These are phyloP conservation scores for Macrophomina phaseolina DNA, from an alignment of 2,329 filamentous ascomycete genomes.

Conservation along the genomic window DNA sequence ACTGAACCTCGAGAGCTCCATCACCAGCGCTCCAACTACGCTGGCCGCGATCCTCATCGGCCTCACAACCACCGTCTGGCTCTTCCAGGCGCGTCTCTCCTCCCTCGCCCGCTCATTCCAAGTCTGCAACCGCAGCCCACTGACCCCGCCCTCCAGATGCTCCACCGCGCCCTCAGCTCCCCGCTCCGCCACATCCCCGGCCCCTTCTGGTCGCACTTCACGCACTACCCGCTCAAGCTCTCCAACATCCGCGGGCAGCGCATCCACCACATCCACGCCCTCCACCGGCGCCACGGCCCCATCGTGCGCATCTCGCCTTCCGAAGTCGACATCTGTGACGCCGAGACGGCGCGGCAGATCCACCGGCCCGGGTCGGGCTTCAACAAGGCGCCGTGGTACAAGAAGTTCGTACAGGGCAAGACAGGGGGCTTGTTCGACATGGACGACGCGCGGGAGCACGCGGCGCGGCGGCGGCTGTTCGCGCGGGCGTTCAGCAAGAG, in stretches of 20 bases:
- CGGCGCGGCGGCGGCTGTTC: slow-evolving; percentile 44
- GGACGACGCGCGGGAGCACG: slow-evolving; percentile 43
- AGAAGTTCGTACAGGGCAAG: not conserved
- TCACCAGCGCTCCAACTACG: not conserved
- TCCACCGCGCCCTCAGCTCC: slow-evolving; percentile 33
- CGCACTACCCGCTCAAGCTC: slow-evolving; percentile 43
- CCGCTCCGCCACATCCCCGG: slow-evolving; percentile 38
- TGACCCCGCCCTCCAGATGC: slow-evolving; percentile 8
- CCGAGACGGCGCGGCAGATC: slow-evolving; percentile 36
- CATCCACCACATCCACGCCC: slow-evolving; percentile 45
- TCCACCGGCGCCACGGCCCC: slow-evolving; percentile 19
- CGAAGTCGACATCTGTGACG: slow-evolving; percentile 21
- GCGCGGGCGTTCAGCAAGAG: slow-evolving; percentile 45
- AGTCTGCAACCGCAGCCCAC: not conserved
- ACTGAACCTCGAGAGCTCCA: not conserved
- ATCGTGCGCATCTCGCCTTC: slow-evolving; percentile 26
- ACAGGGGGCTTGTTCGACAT: slow-evolving; percentile 44
- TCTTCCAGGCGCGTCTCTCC: not conserved
- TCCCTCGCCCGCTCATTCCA: fast-evolving
- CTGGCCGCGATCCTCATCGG: not conserved
- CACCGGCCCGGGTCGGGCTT: slow-evolving; percentile 39
- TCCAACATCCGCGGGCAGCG: slow-evolving; percentile 46
- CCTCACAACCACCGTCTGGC: not conserved
- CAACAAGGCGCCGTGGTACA: slow-evolving; percentile 15
- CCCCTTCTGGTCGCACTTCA: slow-evolving; percentile 42